phyloP scores from a whole-genome alignment of 1,139 yeast species.

The Schwanniomyces etchellsii region DNA sequence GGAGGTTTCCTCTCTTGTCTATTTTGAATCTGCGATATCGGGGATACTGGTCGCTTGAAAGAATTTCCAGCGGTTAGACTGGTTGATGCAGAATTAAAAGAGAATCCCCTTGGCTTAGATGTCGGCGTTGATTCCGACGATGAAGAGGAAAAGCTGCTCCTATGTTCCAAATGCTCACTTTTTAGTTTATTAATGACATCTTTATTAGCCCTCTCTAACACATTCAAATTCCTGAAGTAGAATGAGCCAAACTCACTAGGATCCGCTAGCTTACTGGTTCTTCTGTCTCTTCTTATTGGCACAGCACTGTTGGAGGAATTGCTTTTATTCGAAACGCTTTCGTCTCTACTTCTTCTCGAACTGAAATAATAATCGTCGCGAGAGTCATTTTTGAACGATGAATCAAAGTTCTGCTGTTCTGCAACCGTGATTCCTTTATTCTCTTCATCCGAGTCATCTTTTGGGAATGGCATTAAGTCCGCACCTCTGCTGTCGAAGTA shows the following conservation, averaged over 20 bases:
- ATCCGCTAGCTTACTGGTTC: constrained; percentile 69
- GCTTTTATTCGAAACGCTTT: constrained; percentile 5
- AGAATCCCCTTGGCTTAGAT: constrained; percentile 34
- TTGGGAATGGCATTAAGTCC: constrained; percentile 53
- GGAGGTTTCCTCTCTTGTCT: constrained; percentile 13
- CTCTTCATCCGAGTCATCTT: constrained; percentile 39
- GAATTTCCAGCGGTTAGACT: constrained; percentile 20
- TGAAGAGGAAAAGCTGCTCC: constrained; percentile 38
- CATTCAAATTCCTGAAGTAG: constrained; percentile 81
- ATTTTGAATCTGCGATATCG: constrained; percentile 15
- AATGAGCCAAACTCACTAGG: constrained; percentile 87
- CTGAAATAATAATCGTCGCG: constrained; percentile 5
- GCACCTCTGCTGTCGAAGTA: constrained; percentile 94
- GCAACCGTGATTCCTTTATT: constrained; percentile 10
- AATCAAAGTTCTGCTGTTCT: too few relatives aligned
- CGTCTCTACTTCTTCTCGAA: constrained; percentile 2
- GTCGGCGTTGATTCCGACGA: constrained; percentile 38
- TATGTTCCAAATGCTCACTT: constrained; percentile 68
- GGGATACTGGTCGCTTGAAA: constrained; percentile 35
- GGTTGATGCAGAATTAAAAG: constrained; percentile 16
- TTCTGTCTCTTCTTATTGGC: constrained; percentile 47
- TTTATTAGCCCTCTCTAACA: constrained; percentile 88
- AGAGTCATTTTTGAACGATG: constrained; percentile 2
- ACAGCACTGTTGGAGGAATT: constrained; percentile 5
- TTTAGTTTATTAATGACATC: constrained; percentile 85